Conservation (phyloP, 176 grass and related monocot genomes). For the Neostapfia colusana region DNA sequence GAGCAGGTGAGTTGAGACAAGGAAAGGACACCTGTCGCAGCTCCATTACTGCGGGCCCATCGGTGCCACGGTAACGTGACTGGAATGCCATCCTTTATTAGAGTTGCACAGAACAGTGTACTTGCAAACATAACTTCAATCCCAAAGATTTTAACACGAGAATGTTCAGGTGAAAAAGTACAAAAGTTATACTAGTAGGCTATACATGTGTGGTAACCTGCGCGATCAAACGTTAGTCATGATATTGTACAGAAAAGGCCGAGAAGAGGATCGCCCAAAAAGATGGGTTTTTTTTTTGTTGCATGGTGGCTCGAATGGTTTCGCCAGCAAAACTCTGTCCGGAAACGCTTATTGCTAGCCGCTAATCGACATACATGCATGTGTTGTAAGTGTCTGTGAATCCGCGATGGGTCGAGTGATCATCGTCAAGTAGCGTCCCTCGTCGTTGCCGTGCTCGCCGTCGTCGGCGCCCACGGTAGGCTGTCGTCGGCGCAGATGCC, state of each 20-base stretch:
- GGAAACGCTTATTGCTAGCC: conserved; percentile 39
- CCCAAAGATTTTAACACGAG: neutral
- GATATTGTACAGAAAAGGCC: neutral
- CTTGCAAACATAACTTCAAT: neutral
- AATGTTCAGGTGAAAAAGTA: conserved; percentile 35
- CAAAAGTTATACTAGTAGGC: neutral
- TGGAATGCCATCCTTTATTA: neutral
- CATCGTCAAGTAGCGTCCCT: conserved; percentile 25
- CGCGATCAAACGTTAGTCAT: conserved; percentile 3
- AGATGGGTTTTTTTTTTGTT: neutral
- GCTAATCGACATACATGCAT: neutral
- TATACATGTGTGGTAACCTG: neutral
- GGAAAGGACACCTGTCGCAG: conserved; percentile 13
- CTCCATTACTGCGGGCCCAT: neutral
- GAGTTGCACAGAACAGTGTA: neutral
- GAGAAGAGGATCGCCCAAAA: neutral
- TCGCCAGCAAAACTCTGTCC: conserved; percentile 32
- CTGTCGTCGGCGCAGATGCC: conserved; percentile 39
- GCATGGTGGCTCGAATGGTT: neutral
- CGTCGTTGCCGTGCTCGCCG: conserved; percentile 9
- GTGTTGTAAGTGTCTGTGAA: neutral
- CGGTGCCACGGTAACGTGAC: conserved; percentile 3
- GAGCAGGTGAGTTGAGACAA: neutral
- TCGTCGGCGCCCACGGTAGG: conserved; percentile 53
- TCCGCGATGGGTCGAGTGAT: neutral